phyloP scores from a whole-genome alignment of 306 rosid genomes.

The Arachis hypogaea region DNA sequence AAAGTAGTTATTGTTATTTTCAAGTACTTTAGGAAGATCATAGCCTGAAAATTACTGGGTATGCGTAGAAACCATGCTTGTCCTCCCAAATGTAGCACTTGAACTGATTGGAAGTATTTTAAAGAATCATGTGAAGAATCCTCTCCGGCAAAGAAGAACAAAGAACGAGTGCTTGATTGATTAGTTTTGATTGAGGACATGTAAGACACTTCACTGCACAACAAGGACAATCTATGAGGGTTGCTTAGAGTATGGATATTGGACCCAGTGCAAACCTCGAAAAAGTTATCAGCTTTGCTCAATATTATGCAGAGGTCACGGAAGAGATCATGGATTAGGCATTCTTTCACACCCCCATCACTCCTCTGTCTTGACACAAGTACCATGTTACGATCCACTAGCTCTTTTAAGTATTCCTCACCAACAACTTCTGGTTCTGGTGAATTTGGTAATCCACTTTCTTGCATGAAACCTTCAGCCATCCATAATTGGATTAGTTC shows the following conservation, averaged over 20 bases:
- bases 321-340: conserved; percentile 23
- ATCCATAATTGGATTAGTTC: conserved; percentile 13
- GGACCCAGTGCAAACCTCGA: neutral
- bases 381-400: conserved; percentile 23
- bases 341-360: conserved; percentile 30
- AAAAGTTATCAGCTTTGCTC: neutral
- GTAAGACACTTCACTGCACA: neutral
- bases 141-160: neutral
- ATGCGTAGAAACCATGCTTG: neutral
- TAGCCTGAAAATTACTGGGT: neutral
- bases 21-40: conserved; percentile 27
- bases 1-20: neutral
- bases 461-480: conserved; percentile 20
- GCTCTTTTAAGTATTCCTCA: conserved; percentile 26
- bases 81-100: neutral
- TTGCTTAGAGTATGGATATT: neutral
- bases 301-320: conserved; percentile 6
- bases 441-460: neutral
- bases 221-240: conserved; percentile 24
- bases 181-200: neutral
- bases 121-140: neutral
- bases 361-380: neutral
- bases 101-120: neutral
- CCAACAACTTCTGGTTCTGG: neutral
- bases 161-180: neutral